Conservation (phyloP, 257 asterid species). For the Fraxinus quadrangulata region DNA sequence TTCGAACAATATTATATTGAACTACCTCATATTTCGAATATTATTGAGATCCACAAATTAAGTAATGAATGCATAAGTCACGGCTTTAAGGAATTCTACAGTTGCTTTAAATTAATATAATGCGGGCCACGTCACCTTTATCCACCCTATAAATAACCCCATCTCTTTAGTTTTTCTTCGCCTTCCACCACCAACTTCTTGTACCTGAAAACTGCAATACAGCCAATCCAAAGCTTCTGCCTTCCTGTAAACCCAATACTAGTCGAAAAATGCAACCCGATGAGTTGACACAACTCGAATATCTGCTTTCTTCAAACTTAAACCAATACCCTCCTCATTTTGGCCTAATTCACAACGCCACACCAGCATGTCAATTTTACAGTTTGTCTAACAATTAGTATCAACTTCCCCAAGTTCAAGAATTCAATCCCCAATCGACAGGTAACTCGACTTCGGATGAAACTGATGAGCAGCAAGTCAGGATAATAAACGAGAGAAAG, state of each 20-base stretch:
- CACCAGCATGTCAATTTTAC: constrained; percentile 46
- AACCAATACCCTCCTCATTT: constrained; percentile 51
- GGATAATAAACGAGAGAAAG: constrained; percentile 76
- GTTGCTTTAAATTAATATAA: constrained; percentile 36
- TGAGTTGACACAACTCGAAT: constrained; percentile 53
- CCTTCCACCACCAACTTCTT: constrained; percentile 37
- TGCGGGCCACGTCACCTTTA: constrained; percentile 44
- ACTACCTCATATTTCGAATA: neutral
- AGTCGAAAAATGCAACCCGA: constrained; percentile 60
- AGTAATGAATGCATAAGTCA: constrained; percentile 19
- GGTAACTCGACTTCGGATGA: constrained; percentile 80
- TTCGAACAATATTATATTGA: too few species aligned
- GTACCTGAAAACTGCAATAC: constrained; percentile 9
- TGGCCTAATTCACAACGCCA: constrained; percentile 28
- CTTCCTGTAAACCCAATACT: neutral
- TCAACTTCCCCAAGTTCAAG: constrained; percentile 62
- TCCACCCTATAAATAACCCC: constrained; percentile 58
- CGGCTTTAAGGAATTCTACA: constrained; percentile 49
- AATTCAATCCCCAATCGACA: constrained; percentile 54
- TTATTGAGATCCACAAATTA: neutral
- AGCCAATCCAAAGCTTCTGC: neutral
- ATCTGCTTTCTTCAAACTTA: constrained; percentile 53
- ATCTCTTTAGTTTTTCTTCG: constrained; percentile 46
- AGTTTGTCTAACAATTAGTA: constrained; percentile 46
- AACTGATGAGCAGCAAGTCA: constrained; percentile 69